Conservation (phyloP, 2,329 filamentous ascomycete genomes). For the Aciculosporium take region DNA sequence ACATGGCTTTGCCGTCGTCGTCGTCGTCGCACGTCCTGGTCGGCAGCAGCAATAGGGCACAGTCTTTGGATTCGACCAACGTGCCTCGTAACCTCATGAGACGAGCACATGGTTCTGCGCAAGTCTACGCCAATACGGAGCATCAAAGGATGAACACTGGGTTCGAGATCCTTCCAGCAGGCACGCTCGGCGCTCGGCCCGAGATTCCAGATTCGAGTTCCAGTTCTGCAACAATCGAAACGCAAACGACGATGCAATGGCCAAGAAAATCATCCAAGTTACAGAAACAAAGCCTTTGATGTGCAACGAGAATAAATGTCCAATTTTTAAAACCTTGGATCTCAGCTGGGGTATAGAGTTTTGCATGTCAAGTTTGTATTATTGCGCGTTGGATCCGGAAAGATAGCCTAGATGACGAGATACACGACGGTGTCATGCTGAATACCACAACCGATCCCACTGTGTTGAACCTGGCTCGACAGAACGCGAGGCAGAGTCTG, state of each 20-base stretch:
- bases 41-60: background rate
- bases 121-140: constrained; percentile 6
- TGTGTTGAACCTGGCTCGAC: no score
- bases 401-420: background rate
- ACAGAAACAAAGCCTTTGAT: background rate
- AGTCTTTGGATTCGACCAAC: background rate
- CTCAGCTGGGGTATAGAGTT: constrained; percentile 1
- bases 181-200: constrained; percentile 3
- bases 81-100: background rate
- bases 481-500: no score
- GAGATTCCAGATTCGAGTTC: constrained; percentile 2
- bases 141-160: constrained; percentile 3
- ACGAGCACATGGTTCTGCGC: constrained; percentile 5
- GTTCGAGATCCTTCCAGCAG: constrained; percentile 8
- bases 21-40: background rate
- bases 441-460: background rate
- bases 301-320: background rate
- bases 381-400: background rate
- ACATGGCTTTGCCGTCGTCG: background rate
- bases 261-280: background rate
- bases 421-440: background rate
- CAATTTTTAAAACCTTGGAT: background rate
- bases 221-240: background rate
- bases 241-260: background rate
- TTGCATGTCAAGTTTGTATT: constrained; percentile 1